Conservation (phyloP, 306 rosid genomes). For the Bauhinia variegata region DNA sequence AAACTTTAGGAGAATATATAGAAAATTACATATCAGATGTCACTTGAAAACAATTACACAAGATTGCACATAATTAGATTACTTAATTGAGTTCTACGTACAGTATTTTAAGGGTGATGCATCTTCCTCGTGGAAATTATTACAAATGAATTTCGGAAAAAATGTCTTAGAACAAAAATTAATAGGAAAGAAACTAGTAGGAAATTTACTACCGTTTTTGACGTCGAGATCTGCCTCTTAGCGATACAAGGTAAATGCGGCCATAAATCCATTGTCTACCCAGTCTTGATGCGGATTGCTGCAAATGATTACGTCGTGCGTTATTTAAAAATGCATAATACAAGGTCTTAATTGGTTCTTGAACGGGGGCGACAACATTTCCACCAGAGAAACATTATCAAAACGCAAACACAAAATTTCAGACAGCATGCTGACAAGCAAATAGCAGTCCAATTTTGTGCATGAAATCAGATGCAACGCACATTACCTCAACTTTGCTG, state of each 20-base stretch:
- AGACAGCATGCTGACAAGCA: slow-evolving; percentile 1
- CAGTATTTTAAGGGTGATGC: slow-evolving; percentile 5
- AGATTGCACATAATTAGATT: background rate
- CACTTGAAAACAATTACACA: slow-evolving; percentile 17
- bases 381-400: background rate
- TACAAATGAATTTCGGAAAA: slow-evolving; percentile 32
- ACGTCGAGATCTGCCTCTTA: slow-evolving; percentile 46
- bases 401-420: slow-evolving; percentile 14
- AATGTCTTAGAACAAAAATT: slow-evolving; percentile 8
- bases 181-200: slow-evolving; percentile 17
- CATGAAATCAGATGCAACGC: slow-evolving; percentile 20
- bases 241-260: slow-evolving; percentile 77
- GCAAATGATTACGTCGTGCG: slow-evolving; percentile 36
- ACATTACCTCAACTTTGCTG: slow-evolving; percentile 74
- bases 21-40: background rate
- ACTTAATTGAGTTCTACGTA: slow-evolving; percentile 14
- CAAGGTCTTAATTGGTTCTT: background rate
- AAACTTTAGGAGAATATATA: too few species aligned
- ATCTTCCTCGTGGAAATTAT: slow-evolving; percentile 11
- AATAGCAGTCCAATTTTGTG: slow-evolving; percentile 8
- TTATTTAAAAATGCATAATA: slow-evolving; percentile 17
- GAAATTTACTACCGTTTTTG: slow-evolving; percentile 49
- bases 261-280: slow-evolving; percentile 91
- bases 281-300: slow-evolving; percentile 65
- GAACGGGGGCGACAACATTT: background rate